Conservation (phyloP, 352 stramenopile genomes). For the Pythium aristosporum region DNA sequence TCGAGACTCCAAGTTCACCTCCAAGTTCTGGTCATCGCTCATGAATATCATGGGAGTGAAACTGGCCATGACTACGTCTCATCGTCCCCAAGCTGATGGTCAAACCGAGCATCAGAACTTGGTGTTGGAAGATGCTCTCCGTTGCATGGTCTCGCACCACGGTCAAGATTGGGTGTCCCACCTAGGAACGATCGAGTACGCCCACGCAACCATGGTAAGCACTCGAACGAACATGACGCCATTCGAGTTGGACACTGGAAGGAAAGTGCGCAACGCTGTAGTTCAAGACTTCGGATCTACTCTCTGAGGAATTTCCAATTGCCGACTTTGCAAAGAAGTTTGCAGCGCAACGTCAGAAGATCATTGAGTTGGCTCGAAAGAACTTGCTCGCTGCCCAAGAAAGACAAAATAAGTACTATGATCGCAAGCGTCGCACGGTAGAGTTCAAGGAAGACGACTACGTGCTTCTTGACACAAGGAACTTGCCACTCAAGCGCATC, state of each 20-base stretch:
- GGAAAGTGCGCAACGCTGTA: not conserved
- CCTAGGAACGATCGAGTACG: conserved; percentile 27
- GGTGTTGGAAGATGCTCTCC: conserved; percentile 21
- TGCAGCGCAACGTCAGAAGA: conserved; percentile 6
- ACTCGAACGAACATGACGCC: conserved; percentile 19
- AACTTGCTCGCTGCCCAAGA: conserved; percentile 7
- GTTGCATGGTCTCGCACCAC: conserved; percentile 24
- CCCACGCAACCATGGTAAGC: conserved; percentile 23
- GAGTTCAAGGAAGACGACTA: conserved; percentile 11
- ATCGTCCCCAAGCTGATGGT: conserved; percentile 23
- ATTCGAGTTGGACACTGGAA: conserved; percentile 31
- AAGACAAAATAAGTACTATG: conserved; percentile 24
- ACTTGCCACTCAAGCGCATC: conserved; percentile 19
- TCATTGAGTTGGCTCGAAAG: conserved; percentile 4
- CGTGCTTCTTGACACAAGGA: conserved; percentile 13
- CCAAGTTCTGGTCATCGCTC: conserved; percentile 23
- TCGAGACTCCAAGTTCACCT: conserved; percentile 27
- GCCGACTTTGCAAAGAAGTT: conserved; percentile 12
- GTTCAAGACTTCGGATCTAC: not conserved
- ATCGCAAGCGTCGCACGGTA: not conserved
- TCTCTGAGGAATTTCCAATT: not conserved
- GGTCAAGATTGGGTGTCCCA: conserved; percentile 22
- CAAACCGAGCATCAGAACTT: conserved; percentile 24
- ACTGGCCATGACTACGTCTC: conserved; percentile 12
- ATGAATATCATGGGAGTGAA: conserved; percentile 25